These are phyloP conservation scores for Penstemon newberryi DNA, from an alignment of 257 asterid species.

Conservation along the genomic window DNA sequence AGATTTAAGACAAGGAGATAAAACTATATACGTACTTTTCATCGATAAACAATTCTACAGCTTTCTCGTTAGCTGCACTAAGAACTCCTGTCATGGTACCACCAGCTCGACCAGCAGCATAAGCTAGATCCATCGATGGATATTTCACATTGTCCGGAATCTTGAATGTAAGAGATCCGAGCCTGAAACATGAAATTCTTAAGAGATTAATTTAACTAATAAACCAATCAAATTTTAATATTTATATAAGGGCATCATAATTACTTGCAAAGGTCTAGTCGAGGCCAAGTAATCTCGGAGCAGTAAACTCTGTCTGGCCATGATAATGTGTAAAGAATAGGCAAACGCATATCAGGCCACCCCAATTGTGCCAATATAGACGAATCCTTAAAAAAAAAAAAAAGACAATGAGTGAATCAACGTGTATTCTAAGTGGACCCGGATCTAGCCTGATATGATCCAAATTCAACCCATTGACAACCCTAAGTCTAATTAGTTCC, in stretches of 20 bases:
- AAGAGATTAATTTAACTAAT: conserved; percentile 8
- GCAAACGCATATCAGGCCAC: conserved; percentile 98
- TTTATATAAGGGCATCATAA: background rate
- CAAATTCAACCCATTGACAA: no score
- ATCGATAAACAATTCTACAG: conserved; percentile 88
- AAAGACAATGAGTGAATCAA: conserved; percentile 10
- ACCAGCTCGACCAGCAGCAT: conserved; percentile 97
- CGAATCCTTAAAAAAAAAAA: conserved; percentile 61
- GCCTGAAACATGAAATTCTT: conserved; percentile 46
- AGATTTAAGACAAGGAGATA: background rate
- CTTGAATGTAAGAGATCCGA: conserved; percentile 81
- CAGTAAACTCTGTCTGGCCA: conserved; percentile 93
- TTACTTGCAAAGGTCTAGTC: conserved; percentile 99
- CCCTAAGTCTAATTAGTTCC: background rate
- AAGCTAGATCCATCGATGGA: conserved; percentile 96
- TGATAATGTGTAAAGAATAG: conserved; percentile 89
- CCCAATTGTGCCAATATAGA: conserved; percentile 91
- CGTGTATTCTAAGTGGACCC: no score
- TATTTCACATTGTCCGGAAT: conserved; percentile 90
- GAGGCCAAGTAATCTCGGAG: conserved; percentile 97
- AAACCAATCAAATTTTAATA: background rate
- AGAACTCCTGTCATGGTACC: conserved; percentile 99
- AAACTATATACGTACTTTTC: conserved; percentile 56
- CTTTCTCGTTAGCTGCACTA: conserved; percentile 98
- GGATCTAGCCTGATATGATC: no score